phyloP scores from a whole-genome alignment of 768 basidiomycete genomes.

The Chlorophyllum brunneum region DNA sequence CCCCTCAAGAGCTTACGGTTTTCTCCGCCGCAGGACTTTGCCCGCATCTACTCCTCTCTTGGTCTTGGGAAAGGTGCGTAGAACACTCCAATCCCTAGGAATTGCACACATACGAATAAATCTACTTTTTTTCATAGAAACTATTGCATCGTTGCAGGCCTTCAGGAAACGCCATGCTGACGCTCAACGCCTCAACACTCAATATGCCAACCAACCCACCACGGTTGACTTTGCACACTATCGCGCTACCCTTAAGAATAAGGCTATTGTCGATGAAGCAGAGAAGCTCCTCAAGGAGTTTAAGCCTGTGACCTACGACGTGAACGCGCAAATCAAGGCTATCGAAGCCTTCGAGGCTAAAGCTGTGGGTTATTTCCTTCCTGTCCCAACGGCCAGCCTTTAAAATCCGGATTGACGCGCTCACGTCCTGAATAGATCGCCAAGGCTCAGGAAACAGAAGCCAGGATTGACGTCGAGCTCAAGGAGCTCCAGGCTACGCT shows the following conservation, averaged over 20 bases:
- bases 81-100: neutral
- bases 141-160: conserved; percentile 82
- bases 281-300: conserved; percentile 87
- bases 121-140: conserved; percentile 50
- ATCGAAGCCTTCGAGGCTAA: conserved; percentile 96
- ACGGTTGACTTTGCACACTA: conserved; percentile 91
- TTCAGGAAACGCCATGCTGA: conserved; percentile 96
- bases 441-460: conserved; percentile 84
- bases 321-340: conserved; percentile 83
- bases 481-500: conserved; percentile 90
- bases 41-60: conserved; percentile 77
- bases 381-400: neutral
- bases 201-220: conserved; percentile 66
- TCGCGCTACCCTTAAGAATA: conserved; percentile 89
- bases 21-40: conserved; percentile 58
- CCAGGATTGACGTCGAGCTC: conserved; percentile 88
- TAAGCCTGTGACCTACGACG: conserved; percentile 95
- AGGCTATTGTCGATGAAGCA: conserved; percentile 85
- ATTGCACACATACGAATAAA: neutral
- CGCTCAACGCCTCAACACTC: conserved; percentile 69
- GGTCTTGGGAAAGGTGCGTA: conserved; percentile 83
- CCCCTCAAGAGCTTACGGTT: conserved; percentile 23
- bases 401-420: neutral
- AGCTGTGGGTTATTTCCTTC: conserved; percentile 55
- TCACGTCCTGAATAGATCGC: conserved; percentile 51